Percentiles rank a stretch among this genome's conserved stretches.
These are phyloP conservation scores for Fonsecaea monophora DNA, from an alignment of 2,329 filamentous ascomycete genomes.

Conservation along the genomic window DNA sequence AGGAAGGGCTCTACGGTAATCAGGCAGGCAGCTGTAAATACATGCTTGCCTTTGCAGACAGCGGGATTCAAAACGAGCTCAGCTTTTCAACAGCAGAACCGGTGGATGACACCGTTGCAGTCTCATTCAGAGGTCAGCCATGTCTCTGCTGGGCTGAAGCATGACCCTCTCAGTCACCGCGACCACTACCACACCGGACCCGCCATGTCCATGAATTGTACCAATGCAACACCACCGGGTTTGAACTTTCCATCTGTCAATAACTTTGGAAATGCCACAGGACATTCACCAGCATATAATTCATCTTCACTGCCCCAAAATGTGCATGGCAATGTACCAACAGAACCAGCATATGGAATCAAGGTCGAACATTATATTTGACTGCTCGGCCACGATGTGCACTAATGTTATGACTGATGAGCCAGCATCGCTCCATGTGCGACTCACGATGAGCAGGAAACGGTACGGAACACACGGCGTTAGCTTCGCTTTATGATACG, in stretches of 20 bases:
- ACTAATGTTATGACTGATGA: not conserved
- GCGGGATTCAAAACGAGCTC: slow-evolving; percentile 35
- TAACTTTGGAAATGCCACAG: slow-evolving; percentile 18
- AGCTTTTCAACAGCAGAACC: slow-evolving; percentile 38
- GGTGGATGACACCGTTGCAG: slow-evolving; percentile 38
- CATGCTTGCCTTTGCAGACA: slow-evolving; percentile 33
- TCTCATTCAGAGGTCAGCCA: slow-evolving; percentile 18
- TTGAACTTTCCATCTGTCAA: slow-evolving; percentile 26
- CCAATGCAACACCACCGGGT: slow-evolving; percentile 23
- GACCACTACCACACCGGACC: slow-evolving; percentile 31
- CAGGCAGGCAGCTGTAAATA: slow-evolving; percentile 8
- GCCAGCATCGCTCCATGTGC: not conserved
- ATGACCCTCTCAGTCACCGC: slow-evolving; percentile 16
- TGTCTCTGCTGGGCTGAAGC: slow-evolving; percentile 4
- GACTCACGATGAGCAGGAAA: not conserved
- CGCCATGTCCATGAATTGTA: slow-evolving; percentile 27
- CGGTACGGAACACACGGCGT: not conserved
- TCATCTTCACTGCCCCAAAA: slow-evolving; percentile 16
- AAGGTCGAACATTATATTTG: slow-evolving; percentile 29
- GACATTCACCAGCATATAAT: slow-evolving; percentile 24
- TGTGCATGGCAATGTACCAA: slow-evolving; percentile 25
- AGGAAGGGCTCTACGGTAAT: slow-evolving; percentile 28
- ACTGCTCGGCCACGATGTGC: not conserved
- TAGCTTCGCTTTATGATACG: not conserved
- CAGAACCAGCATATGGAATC: slow-evolving; percentile 22